phyloP scores from a whole-genome alignment of 2,329 filamentous ascomycete genomes.

The Cladosporium cucumerinum region DNA sequence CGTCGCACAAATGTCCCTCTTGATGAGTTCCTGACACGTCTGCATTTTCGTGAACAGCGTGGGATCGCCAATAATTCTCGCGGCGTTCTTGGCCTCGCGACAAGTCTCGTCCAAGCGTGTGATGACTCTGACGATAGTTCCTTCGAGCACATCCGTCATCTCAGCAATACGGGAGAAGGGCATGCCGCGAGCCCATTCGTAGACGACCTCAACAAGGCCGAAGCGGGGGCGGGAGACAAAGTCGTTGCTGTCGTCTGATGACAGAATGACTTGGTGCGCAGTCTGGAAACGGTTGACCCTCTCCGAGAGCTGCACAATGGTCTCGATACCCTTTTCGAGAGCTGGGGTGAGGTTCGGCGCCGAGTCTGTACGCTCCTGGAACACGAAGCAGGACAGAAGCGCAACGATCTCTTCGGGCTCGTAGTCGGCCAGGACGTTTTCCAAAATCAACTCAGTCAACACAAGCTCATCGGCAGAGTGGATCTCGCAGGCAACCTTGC shows the following conservation, averaged over 20 bases:
- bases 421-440: constrained; percentile 93
- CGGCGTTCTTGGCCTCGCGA: constrained; percentile 94
- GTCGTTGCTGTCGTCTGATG: constrained; percentile 85
- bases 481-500: constrained; percentile 97
- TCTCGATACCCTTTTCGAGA: constrained; percentile 76
- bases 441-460: constrained; percentile 89
- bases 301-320: constrained; percentile 85
- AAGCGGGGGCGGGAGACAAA: constrained; percentile 85
- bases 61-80: constrained; percentile 90
- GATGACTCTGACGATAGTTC: constrained; percentile 93
- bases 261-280: constrained; percentile 85
- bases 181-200: constrained; percentile 97
- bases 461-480: constrained; percentile 96
- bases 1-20: constrained; percentile 88
- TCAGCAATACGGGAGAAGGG: constrained; percentile 97
- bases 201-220: constrained; percentile 93
- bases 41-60: constrained; percentile 95
- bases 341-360: constrained; percentile 77
- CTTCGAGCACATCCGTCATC: constrained; percentile 92
- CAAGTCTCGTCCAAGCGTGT: constrained; percentile 93
- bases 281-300: constrained; percentile 90
- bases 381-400: constrained; percentile 89
- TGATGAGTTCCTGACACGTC: constrained; percentile 94
- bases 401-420: constrained; percentile 96
- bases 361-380: constrained; percentile 90